phyloP scores from a whole-genome alignment of 2,329 filamentous ascomycete species.

The Verticillium dahliae region DNA sequence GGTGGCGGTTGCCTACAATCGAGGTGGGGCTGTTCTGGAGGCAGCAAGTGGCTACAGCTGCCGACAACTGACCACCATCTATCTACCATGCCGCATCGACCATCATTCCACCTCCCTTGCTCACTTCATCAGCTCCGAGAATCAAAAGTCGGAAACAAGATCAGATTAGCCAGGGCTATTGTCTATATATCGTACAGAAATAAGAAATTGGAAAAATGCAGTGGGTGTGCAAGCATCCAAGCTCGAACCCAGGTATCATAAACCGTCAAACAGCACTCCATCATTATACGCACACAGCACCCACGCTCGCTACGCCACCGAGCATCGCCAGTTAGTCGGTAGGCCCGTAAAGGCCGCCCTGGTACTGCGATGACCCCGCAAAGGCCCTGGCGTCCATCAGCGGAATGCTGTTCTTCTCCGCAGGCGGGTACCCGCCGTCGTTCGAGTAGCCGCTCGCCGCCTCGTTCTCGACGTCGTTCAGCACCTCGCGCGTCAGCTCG shows the following conservation, averaged over 20 bases:
- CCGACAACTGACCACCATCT: background rate
- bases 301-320: background rate
- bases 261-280: background rate
- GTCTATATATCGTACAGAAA: background rate
- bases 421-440: slow-evolving; percentile 29
- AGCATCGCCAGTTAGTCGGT: background rate
- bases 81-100: background rate
- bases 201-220: background rate
- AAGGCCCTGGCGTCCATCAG: slow-evolving; percentile 38
- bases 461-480: slow-evolving; percentile 40
- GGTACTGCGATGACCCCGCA: slow-evolving; percentile 24
- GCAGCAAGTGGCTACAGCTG: too few relatives aligned
- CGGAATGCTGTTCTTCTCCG: slow-evolving; percentile 44
- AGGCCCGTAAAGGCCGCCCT: slow-evolving; percentile 11
- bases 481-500: slow-evolving; percentile 61
- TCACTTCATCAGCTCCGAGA: too few relatives aligned
- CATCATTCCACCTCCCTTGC: background rate
- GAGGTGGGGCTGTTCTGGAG: too few relatives aligned
- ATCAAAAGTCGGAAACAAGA: too few relatives aligned
- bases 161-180: background rate
- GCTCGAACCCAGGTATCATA: background rate
- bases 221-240: background rate
- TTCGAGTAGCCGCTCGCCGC: slow-evolving; percentile 35
- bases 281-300: background rate
- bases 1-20: too few relatives aligned